Evolutionary conservation across 306 rosid species (phyloP).

Genomic region (Nissolia schottii): DNA sequence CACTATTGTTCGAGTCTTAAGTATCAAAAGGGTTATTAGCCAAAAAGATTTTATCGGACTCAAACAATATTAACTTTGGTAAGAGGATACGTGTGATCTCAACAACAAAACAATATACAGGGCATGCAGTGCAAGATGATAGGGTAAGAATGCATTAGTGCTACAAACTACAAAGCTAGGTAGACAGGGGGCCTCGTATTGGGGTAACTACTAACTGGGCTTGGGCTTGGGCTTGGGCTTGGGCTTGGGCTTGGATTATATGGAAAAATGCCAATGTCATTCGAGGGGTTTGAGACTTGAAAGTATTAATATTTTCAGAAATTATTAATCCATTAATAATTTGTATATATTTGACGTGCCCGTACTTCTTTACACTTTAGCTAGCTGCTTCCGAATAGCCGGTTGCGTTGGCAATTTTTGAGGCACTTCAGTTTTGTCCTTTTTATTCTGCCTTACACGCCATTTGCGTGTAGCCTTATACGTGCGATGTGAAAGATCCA

Average conservation of each 20-base stretch:
- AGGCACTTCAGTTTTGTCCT: background rate
- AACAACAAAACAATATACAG: too few relatives aligned
- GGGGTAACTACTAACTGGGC: too few relatives aligned
- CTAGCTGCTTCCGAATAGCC: background rate
- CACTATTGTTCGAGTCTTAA: too few relatives aligned
- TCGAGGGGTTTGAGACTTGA: background rate
- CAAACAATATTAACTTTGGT: too few relatives aligned
- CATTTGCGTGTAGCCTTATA: background rate
- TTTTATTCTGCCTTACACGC: background rate
- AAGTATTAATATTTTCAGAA: background rate
- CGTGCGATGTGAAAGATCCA: background rate
- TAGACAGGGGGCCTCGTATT: constrained; percentile 4
- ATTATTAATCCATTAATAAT: too few relatives aligned
- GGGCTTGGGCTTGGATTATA: background rate
- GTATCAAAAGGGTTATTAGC: too few relatives aligned
- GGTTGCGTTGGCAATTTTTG: background rate
- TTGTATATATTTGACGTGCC: background rate
- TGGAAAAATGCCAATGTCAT: background rate
- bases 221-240: too few relatives aligned
- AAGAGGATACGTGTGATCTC: too few relatives aligned
- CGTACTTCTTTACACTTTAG: background rate
- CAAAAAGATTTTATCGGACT: too few relatives aligned
- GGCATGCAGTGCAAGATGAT: background rate
- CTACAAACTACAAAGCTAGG: background rate
- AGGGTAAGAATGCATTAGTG: background rate